phyloP scores from a whole-genome alignment of 2,329 filamentous ascomycete genomes.

The Lecanoromycetidae sp. region DNA sequence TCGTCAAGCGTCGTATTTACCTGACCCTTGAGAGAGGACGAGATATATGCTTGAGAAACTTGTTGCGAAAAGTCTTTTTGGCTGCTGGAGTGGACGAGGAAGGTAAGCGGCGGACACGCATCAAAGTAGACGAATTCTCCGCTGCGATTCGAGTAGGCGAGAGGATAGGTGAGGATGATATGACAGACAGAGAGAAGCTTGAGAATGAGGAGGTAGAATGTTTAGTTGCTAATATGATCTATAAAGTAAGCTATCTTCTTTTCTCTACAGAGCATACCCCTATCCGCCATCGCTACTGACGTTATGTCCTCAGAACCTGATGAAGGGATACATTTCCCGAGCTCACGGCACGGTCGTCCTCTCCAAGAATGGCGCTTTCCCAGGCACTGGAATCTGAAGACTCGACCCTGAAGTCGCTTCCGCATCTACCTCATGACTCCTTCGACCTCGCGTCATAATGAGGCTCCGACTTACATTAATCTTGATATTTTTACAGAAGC shows the following conservation, averaged over 20 bases:
- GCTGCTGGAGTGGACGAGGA: conserved; percentile 69
- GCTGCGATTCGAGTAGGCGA: conserved; percentile 63
- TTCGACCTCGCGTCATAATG: too few relatives aligned
- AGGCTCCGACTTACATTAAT: too few relatives aligned
- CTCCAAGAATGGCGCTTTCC: conserved; percentile 87
- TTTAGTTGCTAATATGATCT: conserved; percentile 89
- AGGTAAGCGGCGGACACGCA: conserved; percentile 53
- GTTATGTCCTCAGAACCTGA: conserved; percentile 65
- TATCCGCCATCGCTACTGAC: neutral
- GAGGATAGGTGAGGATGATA: conserved; percentile 31
- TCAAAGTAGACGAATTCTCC: conserved; percentile 72
- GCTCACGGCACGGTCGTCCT: conserved; percentile 83
- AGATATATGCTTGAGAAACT: conserved; percentile 81
- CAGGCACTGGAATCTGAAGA: conserved; percentile 60
- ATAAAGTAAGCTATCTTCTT: conserved; percentile 57
- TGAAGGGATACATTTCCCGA: conserved; percentile 96
- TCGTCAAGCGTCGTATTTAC: conserved; percentile 87
- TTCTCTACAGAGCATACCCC: neutral
- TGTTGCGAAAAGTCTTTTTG: conserved; percentile 83
- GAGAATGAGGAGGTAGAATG: conserved; percentile 83
- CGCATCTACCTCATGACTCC: too few relatives aligned
- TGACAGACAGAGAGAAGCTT: conserved; percentile 32
- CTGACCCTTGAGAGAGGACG: conserved; percentile 84
- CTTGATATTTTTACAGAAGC: neutral
- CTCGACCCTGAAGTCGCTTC: too few relatives aligned